A percentile compares a stretch with the other conserved stretches of the same genome.
phyloP scores from a whole-genome alignment of 345 rosid species.

The Atalantia buxifolia region DNA sequence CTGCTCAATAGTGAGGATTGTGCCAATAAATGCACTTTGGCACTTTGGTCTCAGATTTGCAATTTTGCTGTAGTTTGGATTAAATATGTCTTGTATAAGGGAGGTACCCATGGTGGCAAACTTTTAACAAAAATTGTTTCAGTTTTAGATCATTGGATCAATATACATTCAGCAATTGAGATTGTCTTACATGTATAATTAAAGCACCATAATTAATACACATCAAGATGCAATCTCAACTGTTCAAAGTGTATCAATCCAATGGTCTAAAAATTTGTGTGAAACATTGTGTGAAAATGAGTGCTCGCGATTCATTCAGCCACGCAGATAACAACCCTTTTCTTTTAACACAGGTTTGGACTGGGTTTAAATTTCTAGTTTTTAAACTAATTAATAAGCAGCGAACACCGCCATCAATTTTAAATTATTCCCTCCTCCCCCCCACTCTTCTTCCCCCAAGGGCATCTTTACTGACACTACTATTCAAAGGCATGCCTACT shows the following conservation, averaged over 20 bases:
- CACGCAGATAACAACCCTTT: too few relatives aligned
- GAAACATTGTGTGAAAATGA: background rate
- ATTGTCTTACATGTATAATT: background rate
- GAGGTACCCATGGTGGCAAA: background rate
- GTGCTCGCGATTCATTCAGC: background rate
- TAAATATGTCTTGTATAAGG: background rate
- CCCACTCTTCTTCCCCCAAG: too few relatives aligned
- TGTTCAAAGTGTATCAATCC: background rate
- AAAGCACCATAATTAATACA: background rate
- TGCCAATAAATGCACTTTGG: background rate
- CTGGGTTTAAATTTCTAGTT: background rate
- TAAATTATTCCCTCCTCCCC: too few relatives aligned
- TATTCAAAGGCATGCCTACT: too few relatives aligned
- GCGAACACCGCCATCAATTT: too few relatives aligned
- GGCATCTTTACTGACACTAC: too few relatives aligned
- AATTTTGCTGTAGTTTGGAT: background rate
- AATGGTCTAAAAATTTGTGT: too few relatives aligned
- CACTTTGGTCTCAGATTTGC: background rate
- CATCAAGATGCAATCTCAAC: background rate
- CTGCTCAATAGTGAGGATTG: background rate
- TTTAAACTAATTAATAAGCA: too few relatives aligned
- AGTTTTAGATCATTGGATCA: too few relatives aligned
- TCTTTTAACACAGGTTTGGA: too few relatives aligned
- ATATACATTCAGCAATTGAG: too few relatives aligned
- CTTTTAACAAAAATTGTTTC: background rate